Conservation (phyloP, 164 flowering plant species). For the Magnolia sinica region DNA sequence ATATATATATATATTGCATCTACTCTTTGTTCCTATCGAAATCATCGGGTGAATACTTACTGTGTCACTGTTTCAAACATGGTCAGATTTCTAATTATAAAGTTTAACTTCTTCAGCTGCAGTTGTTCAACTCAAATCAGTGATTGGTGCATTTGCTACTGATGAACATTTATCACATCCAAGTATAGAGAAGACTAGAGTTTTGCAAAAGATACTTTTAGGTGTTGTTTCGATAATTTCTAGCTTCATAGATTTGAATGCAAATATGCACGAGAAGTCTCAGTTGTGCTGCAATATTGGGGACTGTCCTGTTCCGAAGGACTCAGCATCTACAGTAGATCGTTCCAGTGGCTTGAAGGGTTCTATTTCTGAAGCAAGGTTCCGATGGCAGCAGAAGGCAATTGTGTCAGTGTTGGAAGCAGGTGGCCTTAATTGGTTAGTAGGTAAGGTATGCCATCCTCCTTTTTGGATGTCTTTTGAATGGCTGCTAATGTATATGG, state of each 20-base stretch:
- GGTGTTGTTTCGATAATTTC: conserved; percentile 65
- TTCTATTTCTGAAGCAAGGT: conserved; percentile 35
- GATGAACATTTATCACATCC: conserved; percentile 50
- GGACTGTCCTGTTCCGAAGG: conserved; percentile 26
- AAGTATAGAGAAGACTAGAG: conserved; percentile 41
- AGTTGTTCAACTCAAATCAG: conserved; percentile 80
- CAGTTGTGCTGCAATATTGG: conserved; percentile 24
- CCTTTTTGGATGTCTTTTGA: conserved; percentile 9
- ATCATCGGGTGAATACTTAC: not conserved
- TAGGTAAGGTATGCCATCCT: conserved; percentile 89
- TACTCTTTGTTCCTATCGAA: not conserved
- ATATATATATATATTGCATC: not conserved
- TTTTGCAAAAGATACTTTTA: conserved; percentile 66
- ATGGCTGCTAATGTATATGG: not conserved
- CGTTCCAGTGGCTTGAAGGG: conserved; percentile 28
- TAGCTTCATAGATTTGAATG: conserved; percentile 57
- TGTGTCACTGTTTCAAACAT: not conserved
- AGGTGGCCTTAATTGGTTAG: conserved; percentile 99
- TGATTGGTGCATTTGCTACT: conserved; percentile 53
- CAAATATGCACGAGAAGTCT: conserved; percentile 33
- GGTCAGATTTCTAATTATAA: not conserved
- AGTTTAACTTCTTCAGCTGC: conserved; percentile 55
- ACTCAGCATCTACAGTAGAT: conserved; percentile 19
- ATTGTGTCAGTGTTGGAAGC: conserved; percentile 93
- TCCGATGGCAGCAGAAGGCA: conserved; percentile 83